Percentiles rank a stretch among this genome's conserved stretches.
These are phyloP conservation scores for Nicotiana undulata DNA, from an alignment of 257 asterid genomes.

Conservation along the genomic window DNA sequence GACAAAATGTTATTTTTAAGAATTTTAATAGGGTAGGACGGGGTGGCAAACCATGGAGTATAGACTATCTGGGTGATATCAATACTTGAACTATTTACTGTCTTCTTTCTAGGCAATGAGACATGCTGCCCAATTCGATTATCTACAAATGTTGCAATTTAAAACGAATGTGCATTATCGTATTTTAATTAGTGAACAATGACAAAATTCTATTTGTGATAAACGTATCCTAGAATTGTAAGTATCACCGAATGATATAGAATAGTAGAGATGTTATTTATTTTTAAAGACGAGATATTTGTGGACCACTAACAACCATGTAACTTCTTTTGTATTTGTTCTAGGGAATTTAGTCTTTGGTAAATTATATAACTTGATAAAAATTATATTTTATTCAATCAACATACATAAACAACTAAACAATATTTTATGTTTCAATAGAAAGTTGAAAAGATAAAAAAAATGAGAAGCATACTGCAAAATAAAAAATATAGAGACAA, in stretches of 20 bases:
- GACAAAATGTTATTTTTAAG: too few species aligned
- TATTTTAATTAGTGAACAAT: background rate
- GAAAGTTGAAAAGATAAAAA: too few species aligned
- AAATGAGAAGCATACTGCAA: too few species aligned
- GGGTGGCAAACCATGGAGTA: too few species aligned
- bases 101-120: background rate
- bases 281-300: background rate
- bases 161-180: background rate
- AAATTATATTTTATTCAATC: too few species aligned
- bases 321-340: too few species aligned
- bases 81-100: background rate
- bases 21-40: too few species aligned
- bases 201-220: background rate
- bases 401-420: too few species aligned
- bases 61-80: background rate
- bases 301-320: background rate
- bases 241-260: background rate
- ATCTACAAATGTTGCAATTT: background rate
- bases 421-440: too few species aligned
- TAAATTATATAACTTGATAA: too few species aligned
- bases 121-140: background rate
- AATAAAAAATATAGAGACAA: too few species aligned
- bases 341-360: too few species aligned
- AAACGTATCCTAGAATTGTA: background rate
- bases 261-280: background rate